These are phyloP conservation scores for Delitschia confertaspora DNA, from an alignment of 495 filamentous ascomycete species.

Conservation along the genomic window DNA sequence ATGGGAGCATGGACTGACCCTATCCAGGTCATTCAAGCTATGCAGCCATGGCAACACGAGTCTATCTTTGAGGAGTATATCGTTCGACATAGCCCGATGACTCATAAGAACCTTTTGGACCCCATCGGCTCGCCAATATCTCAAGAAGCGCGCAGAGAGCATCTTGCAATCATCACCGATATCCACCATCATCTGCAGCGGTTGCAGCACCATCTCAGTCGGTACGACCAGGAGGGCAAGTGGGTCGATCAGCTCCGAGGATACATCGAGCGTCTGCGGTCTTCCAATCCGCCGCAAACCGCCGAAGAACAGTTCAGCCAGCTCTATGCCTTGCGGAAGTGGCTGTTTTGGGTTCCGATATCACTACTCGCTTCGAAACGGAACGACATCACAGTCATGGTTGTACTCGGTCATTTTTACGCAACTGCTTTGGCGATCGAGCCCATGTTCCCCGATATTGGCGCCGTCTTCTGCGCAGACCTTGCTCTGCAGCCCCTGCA, in stretches of 20 bases:
- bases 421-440: constrained; percentile 79
- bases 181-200: constrained; percentile 61
- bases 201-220: constrained; percentile 60
- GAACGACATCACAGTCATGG: constrained; percentile 55
- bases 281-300: constrained; percentile 61
- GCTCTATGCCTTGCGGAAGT: constrained; percentile 73
- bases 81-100: constrained; percentile 58
- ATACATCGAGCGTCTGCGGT: constrained; percentile 71
- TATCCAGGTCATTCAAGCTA: constrained; percentile 71
- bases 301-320: constrained; percentile 79
- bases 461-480: constrained; percentile 53
- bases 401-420: constrained; percentile 87
- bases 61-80: constrained; percentile 80
- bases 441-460: constrained; percentile 82
- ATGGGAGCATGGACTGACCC: constrained; percentile 32
- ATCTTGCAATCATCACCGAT: constrained; percentile 56
- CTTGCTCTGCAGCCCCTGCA: constrained; percentile 33
- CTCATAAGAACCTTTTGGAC: constrained; percentile 47
- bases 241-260: constrained; percentile 68
- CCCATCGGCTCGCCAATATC: constrained; percentile 46
- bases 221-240: constrained; percentile 63
- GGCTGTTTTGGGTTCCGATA: constrained; percentile 93
- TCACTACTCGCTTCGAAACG: constrained; percentile 51
- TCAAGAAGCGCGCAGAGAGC: constrained; percentile 53
- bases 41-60: constrained; percentile 87